Evolutionary conservation across 1,284 basidiomycete genomes (phyloP).

Genomic region (Testicularia cyperi): DNA sequence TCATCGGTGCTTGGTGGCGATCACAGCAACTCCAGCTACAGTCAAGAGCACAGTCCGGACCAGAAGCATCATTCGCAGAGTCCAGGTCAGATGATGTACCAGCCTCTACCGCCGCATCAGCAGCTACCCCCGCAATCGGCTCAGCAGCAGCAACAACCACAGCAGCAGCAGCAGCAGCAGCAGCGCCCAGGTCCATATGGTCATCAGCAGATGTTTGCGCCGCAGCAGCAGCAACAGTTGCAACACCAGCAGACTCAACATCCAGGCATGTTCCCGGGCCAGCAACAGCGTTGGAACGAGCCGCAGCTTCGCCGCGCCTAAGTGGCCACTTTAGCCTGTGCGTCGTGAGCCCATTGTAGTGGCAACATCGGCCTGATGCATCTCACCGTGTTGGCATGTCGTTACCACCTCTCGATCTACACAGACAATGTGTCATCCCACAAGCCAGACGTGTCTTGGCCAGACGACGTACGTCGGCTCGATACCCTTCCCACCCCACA

Average conservation of each 20-base stretch:
- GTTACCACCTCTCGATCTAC: too few relatives aligned
- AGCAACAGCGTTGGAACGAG: background rate
- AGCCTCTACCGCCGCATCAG: conserved; percentile 2
- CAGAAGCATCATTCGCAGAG: conserved; percentile 7
- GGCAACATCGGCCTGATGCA: too few relatives aligned
- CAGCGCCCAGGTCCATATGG: conserved; percentile 2
- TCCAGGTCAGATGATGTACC: background rate
- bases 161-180: conserved; percentile 7
- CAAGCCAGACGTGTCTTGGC: too few relatives aligned
- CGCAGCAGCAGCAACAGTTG: conserved; percentile 6
- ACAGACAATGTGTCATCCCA: too few relatives aligned
- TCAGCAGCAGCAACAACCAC: conserved; percentile 5
- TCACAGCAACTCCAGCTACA: conserved; percentile 5
- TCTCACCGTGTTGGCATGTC: too few relatives aligned
- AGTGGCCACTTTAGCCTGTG: too few relatives aligned
- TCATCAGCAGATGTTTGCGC: conserved; percentile 1
- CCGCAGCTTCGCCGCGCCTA: too few relatives aligned
- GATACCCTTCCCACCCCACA: too few relatives aligned
- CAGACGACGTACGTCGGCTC: too few relatives aligned
- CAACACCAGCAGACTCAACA: conserved; percentile 3
- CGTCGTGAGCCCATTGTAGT: too few relatives aligned
- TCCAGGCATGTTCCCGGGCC: too few relatives aligned
- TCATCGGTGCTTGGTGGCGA: conserved; percentile 13
- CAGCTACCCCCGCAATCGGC: conserved; percentile 1
- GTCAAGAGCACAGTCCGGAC: conserved; percentile 24